Evolutionary conservation across 805 yeast species (phyloP).

Genomic region (Saccharomyces mikatae): DNA sequence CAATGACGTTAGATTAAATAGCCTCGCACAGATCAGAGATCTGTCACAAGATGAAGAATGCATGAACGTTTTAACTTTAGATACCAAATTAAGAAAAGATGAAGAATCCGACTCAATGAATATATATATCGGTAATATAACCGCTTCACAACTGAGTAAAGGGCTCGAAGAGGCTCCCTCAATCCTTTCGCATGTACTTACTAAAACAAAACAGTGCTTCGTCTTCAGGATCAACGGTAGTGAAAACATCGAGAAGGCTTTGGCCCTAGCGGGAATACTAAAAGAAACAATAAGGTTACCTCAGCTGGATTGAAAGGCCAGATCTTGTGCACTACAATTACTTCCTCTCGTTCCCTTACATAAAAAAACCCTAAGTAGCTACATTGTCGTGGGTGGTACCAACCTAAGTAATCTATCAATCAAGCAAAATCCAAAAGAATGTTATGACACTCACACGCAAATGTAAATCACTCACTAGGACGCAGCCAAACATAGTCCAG

Average conservation of each 20-base stretch:
- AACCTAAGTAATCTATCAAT: background rate
- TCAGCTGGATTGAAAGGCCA: background rate
- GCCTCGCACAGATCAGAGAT: background rate
- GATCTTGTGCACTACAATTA: background rate
- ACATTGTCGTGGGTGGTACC: background rate
- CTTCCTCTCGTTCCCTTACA: background rate
- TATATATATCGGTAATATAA: background rate
- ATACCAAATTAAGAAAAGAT: slow-evolving; percentile 1
- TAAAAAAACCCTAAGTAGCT: background rate
- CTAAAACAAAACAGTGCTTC: slow-evolving; percentile 29
- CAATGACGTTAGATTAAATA: background rate
- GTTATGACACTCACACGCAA: background rate
- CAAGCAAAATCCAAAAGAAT: background rate
- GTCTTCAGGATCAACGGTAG: slow-evolving; percentile 20
- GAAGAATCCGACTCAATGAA: slow-evolving; percentile 1
- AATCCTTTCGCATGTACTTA: slow-evolving; percentile 15
- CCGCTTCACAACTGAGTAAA: background rate
- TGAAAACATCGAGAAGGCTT: slow-evolving; percentile 11
- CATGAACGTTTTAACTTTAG: slow-evolving; percentile 6
- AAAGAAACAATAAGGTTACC: background rate
- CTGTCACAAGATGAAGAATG: slow-evolving; percentile 13
- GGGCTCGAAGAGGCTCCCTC: slow-evolving; percentile 6
- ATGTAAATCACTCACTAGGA: background rate
- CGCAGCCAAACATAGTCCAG: background rate
- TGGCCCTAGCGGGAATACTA: slow-evolving; percentile 13